phyloP scores from a whole-genome alignment of 305 asterid species.

The Solanum hybrid region DNA sequence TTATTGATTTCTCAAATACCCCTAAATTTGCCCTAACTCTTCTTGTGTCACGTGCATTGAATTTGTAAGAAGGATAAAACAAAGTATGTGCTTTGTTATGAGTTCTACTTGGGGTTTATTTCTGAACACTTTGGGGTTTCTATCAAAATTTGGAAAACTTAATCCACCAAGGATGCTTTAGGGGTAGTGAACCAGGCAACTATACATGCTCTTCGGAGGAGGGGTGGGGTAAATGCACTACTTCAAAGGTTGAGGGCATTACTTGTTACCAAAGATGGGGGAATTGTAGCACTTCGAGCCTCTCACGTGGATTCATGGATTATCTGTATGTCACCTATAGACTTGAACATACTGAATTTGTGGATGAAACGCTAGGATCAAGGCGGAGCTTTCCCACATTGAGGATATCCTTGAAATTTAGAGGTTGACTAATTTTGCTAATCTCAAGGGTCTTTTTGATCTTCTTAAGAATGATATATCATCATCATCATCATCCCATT shows the following conservation, averaged over 20 bases:
- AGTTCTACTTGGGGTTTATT: not conserved
- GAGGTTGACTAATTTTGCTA: not conserved
- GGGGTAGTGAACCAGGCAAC: not conserved
- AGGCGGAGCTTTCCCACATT: not conserved
- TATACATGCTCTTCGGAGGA: not conserved
- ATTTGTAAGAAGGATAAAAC: not conserved
- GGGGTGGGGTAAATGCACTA: too few relatives aligned
- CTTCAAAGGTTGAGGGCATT: not conserved
- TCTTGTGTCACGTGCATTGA: not conserved
- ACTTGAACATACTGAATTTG: not conserved
- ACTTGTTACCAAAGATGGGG: not conserved
- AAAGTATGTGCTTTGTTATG: not conserved
- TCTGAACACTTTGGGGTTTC: not conserved
- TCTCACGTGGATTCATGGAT: not conserved
- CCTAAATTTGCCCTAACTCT: fast-evolving
- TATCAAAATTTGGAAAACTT: not conserved
- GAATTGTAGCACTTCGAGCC: not conserved
- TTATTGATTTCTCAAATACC: not conserved
- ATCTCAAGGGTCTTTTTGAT: not conserved
- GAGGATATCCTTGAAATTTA: too few relatives aligned
- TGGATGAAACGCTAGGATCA: not conserved
- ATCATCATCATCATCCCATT: not conserved
- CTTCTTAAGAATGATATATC: not conserved
- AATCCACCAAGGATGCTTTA: not conserved
- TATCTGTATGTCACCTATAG: too few relatives aligned